phyloP scores from a whole-genome alignment of 2,329 filamentous ascomycete species.

The Chaetothyriales sp. region DNA sequence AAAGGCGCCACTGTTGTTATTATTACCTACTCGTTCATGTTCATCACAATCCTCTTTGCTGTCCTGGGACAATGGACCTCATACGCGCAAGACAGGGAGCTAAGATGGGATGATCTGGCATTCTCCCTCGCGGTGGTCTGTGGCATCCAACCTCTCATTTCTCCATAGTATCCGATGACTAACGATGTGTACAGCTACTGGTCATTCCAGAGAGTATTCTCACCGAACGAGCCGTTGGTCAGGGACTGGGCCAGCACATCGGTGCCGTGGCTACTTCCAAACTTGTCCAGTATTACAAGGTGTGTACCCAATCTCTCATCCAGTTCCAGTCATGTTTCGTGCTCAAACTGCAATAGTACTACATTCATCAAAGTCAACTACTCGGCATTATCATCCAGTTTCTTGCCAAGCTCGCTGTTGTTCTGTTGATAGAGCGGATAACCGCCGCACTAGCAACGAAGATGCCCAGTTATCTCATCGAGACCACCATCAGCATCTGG shows the following conservation, averaged over 20 bases:
- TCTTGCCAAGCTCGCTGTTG: slow-evolving; percentile 4
- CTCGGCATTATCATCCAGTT: slow-evolving; percentile 1
- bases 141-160: neutral
- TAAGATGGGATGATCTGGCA: neutral
- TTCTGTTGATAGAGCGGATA: slow-evolving; percentile 1
- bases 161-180: too few species aligned
- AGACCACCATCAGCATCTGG: slow-evolving; percentile 7
- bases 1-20: slow-evolving; percentile 1
- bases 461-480: neutral
- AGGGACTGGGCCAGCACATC: slow-evolving; percentile 1
- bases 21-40: slow-evolving; percentile 1
- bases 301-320: neutral
- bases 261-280: neutral
- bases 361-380: slow-evolving; percentile 2
- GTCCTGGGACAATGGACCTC: neutral
- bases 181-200: neutral
- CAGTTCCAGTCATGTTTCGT: neutral
- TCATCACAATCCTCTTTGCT: slow-evolving; percentile 1
- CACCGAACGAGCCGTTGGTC: slow-evolving; percentile 1
- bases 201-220: slow-evolving; percentile 1
- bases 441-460: neutral
- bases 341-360: neutral
- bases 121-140: slow-evolving; percentile 1
- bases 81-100: neutral
- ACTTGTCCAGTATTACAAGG: neutral